phyloP scores from a whole-genome alignment of 2,329 filamentous ascomycete genomes.

The Uncinocarpus reesii region DNA sequence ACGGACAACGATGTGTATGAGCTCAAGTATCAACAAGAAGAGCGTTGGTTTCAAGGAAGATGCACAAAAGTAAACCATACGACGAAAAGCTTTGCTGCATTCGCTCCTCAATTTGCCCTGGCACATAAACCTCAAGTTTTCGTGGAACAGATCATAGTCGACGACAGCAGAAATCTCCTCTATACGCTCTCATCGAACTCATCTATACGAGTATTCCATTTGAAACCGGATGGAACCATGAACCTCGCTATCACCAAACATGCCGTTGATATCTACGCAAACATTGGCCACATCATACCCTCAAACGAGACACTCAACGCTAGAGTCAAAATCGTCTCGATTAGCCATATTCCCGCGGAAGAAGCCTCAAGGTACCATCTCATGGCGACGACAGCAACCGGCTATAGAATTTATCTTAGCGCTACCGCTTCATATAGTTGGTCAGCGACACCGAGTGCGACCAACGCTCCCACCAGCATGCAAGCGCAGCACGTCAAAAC shows the following conservation, averaged over 20 bases:
- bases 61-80: slow-evolving; percentile 86
- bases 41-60: slow-evolving; percentile 87
- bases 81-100: slow-evolving; percentile 58
- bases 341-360: slow-evolving; percentile 73
- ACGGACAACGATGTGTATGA: slow-evolving; percentile 83
- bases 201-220: slow-evolving; percentile 82
- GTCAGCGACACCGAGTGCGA: slow-evolving; percentile 46
- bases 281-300: slow-evolving; percentile 76
- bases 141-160: slow-evolving; percentile 70
- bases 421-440: slow-evolving; percentile 62
- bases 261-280: slow-evolving; percentile 45
- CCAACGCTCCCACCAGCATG: slow-evolving; percentile 79
- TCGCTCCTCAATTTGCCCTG: slow-evolving; percentile 35
- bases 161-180: slow-evolving; percentile 76
- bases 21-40: slow-evolving; percentile 91
- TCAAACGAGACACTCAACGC: slow-evolving; percentile 61
- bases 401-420: slow-evolving; percentile 84
- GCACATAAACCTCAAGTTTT: slow-evolving; percentile 46
- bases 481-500: slow-evolving; percentile 96
- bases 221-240: slow-evolving; percentile 52
- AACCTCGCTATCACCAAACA: slow-evolving; percentile 47
- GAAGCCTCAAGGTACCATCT: slow-evolving; percentile 78
- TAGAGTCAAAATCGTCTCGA: slow-evolving; percentile 64
- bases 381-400: slow-evolving; percentile 80
- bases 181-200: slow-evolving; percentile 85